phyloP scores from a whole-genome alignment of 2,329 filamentous ascomycete species.

The Aspergillus fijiensis region DNA sequence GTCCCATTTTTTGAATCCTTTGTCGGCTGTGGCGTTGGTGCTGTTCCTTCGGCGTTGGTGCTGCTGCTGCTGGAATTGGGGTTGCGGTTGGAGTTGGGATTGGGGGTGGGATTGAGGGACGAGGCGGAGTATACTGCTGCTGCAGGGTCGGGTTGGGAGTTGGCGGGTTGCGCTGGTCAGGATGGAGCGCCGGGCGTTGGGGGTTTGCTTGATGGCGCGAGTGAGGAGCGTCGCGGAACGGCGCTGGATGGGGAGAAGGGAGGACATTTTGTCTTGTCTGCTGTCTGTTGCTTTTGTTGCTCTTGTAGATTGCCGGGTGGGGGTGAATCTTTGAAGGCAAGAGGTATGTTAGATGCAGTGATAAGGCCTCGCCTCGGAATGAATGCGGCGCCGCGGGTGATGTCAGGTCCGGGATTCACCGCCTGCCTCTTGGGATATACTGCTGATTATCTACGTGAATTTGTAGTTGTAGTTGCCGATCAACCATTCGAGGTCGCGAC shows the following conservation, averaged over 20 bases:
- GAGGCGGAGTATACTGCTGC: neutral
- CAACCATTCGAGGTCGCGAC: no score
- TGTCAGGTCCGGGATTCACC: neutral
- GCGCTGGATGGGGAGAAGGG: slow-evolving; percentile 4
- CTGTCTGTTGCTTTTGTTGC: neutral
- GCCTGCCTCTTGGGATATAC: neutral
- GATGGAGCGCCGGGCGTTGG: neutral
- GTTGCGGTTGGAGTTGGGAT: neutral
- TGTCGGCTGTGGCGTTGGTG: slow-evolving; percentile 6
- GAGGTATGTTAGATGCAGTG: no score
- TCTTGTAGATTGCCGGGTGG: no score
- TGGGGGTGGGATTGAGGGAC: neutral
- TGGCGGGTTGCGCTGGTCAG: neutral
- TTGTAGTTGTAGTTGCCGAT: no score
- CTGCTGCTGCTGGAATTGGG: no score
- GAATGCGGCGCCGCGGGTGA: neutral
- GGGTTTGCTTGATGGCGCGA: slow-evolving; percentile 6
- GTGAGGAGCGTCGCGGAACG: slow-evolving; percentile 8
- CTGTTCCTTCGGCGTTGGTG: slow-evolving; percentile 22
- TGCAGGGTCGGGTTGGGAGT: neutral
- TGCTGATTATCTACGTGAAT: no score
- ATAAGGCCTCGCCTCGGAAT: neutral
- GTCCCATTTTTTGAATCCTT: slow-evolving; percentile 28
- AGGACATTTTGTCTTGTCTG: slow-evolving; percentile 12
- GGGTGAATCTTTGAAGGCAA: no score